A percentile compares a stretch with the other conserved stretches of the same genome.
Conservation (phyloP, 2,329 filamentous ascomycete genomes). For the Trichoderma pleuroti region DNA sequence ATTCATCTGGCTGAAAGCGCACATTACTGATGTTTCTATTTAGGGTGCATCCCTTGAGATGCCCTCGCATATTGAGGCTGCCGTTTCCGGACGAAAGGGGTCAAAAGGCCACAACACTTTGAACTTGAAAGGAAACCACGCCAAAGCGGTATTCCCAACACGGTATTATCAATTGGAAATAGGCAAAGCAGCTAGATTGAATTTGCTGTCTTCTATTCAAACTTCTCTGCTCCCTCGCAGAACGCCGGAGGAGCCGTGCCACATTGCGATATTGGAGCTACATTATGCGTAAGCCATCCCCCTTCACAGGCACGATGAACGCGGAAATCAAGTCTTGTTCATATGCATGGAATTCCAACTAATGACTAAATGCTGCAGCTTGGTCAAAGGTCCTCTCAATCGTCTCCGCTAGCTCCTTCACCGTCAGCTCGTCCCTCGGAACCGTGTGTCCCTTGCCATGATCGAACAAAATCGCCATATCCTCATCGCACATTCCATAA, state of each 20-base stretch:
- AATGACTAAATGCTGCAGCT: not conserved
- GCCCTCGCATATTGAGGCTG: not conserved
- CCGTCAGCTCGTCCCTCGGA: constrained; percentile 49
- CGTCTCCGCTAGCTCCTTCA: constrained; percentile 40
- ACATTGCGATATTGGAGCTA: not conserved
- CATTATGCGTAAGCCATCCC: not conserved
- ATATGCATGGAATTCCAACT: not conserved
- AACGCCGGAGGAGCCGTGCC: not conserved
- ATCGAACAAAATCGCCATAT: constrained; percentile 59
- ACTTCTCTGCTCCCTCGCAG: not conserved
- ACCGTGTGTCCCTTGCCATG: constrained; percentile 63
- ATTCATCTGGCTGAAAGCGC: not conserved
- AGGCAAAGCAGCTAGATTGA: not conserved
- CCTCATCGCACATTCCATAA: constrained; percentile 59
- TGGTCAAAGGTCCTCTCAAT: constrained; percentile 4
- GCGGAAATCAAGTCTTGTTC: too few species aligned
- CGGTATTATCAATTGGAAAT: not conserved
- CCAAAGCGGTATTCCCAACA: not conserved
- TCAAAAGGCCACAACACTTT: not conserved
- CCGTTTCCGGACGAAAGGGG: not conserved
- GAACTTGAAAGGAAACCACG: not conserved
- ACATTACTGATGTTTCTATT: not conserved
- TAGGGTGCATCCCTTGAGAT: not conserved
- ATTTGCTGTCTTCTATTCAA: not conserved
- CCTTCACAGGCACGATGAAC: not conserved